Evolutionary conservation across 1,284 basidiomycete genomes (phyloP).

Genomic region (Rhizoctonia solani): DNA sequence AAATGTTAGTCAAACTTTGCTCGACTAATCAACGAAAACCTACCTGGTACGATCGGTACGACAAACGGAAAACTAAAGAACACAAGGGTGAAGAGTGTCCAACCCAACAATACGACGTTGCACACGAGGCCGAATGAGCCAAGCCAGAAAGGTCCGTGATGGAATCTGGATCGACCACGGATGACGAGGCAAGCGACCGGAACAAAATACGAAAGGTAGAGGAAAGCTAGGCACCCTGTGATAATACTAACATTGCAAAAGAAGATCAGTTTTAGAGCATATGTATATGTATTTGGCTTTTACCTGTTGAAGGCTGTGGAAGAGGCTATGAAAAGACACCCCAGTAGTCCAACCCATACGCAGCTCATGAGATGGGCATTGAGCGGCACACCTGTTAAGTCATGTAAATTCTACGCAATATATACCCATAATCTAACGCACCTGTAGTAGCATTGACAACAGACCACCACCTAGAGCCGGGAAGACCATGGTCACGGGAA

Average conservation of each 20-base stretch:
- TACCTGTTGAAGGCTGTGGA: constrained; percentile 14
- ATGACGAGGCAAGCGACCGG: constrained; percentile 1
- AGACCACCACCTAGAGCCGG: constrained; percentile 6
- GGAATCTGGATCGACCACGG: background rate
- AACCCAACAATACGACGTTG: constrained; percentile 10
- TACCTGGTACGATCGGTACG: background rate
- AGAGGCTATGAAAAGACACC: constrained; percentile 7
- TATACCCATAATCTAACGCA: background rate
- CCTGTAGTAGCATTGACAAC: constrained; percentile 4
- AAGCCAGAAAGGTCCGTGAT: constrained; percentile 8
- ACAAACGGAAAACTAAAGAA: constrained; percentile 17
- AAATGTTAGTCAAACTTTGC: background rate
- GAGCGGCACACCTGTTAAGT: background rate
- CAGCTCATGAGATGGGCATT: constrained; percentile 17
- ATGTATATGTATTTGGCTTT: background rate
- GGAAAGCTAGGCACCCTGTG: constrained; percentile 9
- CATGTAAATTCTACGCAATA: too few species aligned
- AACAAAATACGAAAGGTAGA: constrained; percentile 14
- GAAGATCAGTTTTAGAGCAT: background rate
- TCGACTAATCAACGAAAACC: background rate
- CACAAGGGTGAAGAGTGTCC: constrained; percentile 1
- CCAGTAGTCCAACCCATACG: constrained; percentile 1
- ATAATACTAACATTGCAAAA: background rate
- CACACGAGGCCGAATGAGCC: background rate
- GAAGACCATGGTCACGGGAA: constrained; percentile 3